Percentiles rank a stretch among this genome's conserved stretches.
Evolutionary conservation across 2,329 filamentous ascomycete species (phyloP).

Genomic region (Didymella pomorum): DNA sequence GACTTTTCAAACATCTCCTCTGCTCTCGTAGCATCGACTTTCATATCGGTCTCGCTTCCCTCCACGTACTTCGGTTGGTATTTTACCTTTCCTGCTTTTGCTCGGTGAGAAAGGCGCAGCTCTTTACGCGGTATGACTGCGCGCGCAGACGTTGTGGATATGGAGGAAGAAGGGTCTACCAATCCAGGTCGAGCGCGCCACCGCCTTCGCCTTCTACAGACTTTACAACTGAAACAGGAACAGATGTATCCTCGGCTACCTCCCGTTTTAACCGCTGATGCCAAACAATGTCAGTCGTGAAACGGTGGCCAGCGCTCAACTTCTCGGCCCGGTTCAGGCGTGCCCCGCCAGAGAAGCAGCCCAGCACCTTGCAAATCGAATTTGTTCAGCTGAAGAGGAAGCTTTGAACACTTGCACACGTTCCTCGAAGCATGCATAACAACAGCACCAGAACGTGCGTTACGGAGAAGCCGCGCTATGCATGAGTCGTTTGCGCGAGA

Average conservation of each 20-base stretch:
- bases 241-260: background rate
- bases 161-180: background rate
- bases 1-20: background rate
- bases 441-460: background rate
- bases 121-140: background rate
- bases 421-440: background rate
- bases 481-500: background rate
- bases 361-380: slow-evolving; percentile 12
- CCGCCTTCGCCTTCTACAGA: background rate
- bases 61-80: background rate
- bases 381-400: background rate
- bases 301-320: slow-evolving; percentile 11
- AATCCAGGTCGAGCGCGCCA: background rate
- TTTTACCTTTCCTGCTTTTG: background rate
- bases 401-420: background rate
- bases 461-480: background rate
- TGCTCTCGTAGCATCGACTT: background rate
- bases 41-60: background rate
- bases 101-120: background rate
- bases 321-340: slow-evolving; percentile 3
- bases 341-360: background rate
- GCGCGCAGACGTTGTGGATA: background rate
- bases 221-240: background rate
- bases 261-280: slow-evolving; percentile 11
- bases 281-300: slow-evolving; percentile 10